Percentiles rank a stretch among this genome's conserved stretches.
Conservation (phyloP, 768 basidiomycete genomes). For the Holtermanniella nyarrowii region DNA sequence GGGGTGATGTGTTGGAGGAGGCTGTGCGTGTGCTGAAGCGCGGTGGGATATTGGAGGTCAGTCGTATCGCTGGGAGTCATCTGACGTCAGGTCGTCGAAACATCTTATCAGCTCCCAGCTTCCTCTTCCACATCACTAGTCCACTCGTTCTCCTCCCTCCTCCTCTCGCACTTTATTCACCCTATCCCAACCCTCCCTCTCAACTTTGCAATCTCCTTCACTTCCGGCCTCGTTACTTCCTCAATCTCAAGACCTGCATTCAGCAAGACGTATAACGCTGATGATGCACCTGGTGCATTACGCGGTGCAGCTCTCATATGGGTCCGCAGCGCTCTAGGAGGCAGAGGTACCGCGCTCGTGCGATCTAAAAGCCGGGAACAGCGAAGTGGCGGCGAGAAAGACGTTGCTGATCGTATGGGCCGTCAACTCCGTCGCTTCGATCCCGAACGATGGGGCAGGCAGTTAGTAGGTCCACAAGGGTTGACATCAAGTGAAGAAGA, state of each 20-base stretch:
- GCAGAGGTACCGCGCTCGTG: constrained; percentile 11
- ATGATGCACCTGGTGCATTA: constrained; percentile 6
- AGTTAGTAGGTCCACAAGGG: neutral
- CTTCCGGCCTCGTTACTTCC: constrained; percentile 1
- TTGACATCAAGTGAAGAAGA: neutral
- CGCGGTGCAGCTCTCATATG: constrained; percentile 15
- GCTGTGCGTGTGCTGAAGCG: constrained; percentile 28
- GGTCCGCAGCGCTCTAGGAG: constrained; percentile 20
- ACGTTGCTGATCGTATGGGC: constrained; percentile 1
- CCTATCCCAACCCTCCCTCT: constrained; percentile 23
- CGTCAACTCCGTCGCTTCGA: neutral
- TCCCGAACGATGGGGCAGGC: neutral
- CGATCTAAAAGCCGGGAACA: neutral
- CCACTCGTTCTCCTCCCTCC: constrained; percentile 24
- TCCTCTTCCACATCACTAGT: constrained; percentile 12
- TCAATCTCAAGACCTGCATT: constrained; percentile 8
- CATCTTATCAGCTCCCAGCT: constrained; percentile 19
- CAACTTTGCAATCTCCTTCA: constrained; percentile 21
- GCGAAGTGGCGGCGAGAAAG: neutral
- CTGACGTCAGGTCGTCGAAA: constrained; percentile 17
- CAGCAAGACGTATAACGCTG: constrained; percentile 5
- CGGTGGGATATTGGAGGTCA: constrained; percentile 32
- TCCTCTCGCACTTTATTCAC: constrained; percentile 28
- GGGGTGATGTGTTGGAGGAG: constrained; percentile 33
- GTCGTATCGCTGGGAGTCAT: constrained; percentile 7